Percentiles rank a stretch among this genome's conserved stretches.
phyloP scores from a whole-genome alignment of 148 eudicot genomes.

The Amaranthus palmeri region DNA sequence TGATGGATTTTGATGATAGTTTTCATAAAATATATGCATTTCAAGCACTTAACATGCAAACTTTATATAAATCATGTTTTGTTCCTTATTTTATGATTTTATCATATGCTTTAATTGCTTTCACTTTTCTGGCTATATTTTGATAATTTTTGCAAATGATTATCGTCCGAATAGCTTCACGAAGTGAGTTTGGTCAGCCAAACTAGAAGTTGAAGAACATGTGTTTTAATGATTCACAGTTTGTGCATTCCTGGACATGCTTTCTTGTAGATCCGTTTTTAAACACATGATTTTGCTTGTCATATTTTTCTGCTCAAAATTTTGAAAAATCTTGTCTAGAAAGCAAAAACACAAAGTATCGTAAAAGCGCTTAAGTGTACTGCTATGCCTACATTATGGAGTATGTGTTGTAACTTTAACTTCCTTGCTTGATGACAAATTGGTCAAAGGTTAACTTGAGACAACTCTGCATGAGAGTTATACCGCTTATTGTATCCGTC shows the following conservation, averaged over 20 bases:
- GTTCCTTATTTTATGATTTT: background rate
- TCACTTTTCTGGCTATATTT: background rate
- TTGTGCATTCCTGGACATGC: background rate
- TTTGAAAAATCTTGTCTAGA: too few species aligned
- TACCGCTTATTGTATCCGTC: background rate
- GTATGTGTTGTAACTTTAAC: background rate
- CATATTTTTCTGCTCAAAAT: too few species aligned
- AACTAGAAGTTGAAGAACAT: background rate
- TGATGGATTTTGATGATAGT: too few species aligned
- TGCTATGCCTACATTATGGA: too few species aligned
- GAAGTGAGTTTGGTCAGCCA: background rate
- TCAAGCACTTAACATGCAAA: background rate
- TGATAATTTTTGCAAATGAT: background rate
- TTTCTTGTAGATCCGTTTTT: too few species aligned
- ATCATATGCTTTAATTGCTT: background rate
- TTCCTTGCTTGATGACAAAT: background rate
- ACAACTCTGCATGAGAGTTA: background rate
- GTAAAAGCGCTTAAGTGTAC: too few species aligned
- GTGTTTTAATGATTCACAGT: background rate
- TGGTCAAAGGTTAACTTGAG: background rate
- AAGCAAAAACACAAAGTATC: too few species aligned
- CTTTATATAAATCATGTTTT: background rate
- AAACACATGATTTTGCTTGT: too few species aligned
- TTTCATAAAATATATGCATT: too few species aligned
- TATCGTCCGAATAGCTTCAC: background rate